These are phyloP conservation scores for Melanomma pulvis-pyrius DNA, from an alignment of 495 filamentous ascomycete species.

Conservation along the genomic window DNA sequence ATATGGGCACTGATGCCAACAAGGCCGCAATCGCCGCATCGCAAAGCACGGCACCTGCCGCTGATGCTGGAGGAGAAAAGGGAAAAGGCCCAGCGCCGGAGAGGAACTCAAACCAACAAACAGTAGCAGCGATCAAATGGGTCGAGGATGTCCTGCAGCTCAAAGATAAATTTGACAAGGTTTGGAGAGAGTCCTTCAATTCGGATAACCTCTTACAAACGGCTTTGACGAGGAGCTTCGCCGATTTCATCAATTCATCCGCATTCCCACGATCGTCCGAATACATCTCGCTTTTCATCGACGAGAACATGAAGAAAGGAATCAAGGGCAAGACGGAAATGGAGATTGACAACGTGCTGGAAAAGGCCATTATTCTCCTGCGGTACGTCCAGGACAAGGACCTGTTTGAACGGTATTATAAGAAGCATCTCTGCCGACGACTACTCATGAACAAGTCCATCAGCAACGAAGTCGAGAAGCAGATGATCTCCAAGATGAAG, in stretches of 20 bases:
- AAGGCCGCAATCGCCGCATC: conserved; percentile 55
- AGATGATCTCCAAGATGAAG: conserved; percentile 97
- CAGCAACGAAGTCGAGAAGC: conserved; percentile 86
- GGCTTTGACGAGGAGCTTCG: conserved; percentile 79
- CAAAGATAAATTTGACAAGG: conserved; percentile 85
- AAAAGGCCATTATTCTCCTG: conserved; percentile 85
- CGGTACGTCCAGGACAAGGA: conserved; percentile 90
- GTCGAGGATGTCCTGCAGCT: conserved; percentile 87
- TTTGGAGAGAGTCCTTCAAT: conserved; percentile 70
- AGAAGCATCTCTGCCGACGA: conserved; percentile 89
- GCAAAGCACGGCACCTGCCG: conserved; percentile 29
- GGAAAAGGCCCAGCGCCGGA: conserved; percentile 40
- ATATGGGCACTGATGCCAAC: conserved; percentile 82
- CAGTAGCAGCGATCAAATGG: conserved; percentile 87
- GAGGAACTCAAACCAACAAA: conserved; percentile 62
- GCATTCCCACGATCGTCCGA: conserved; percentile 77
- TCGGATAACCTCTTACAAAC: conserved; percentile 78
- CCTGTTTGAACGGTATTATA: conserved; percentile 96
- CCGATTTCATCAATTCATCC: conserved; percentile 80
- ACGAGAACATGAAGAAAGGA: conserved; percentile 92
- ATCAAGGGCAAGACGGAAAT: conserved; percentile 88
- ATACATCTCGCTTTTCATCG: conserved; percentile 94
- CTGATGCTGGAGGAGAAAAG: conserved; percentile 32
- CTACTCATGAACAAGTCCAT: conserved; percentile 83
- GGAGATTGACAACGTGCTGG: conserved; percentile 84